phyloP scores from a whole-genome alignment of 208 protist genomes.

The Leishmania tropica region DNA sequence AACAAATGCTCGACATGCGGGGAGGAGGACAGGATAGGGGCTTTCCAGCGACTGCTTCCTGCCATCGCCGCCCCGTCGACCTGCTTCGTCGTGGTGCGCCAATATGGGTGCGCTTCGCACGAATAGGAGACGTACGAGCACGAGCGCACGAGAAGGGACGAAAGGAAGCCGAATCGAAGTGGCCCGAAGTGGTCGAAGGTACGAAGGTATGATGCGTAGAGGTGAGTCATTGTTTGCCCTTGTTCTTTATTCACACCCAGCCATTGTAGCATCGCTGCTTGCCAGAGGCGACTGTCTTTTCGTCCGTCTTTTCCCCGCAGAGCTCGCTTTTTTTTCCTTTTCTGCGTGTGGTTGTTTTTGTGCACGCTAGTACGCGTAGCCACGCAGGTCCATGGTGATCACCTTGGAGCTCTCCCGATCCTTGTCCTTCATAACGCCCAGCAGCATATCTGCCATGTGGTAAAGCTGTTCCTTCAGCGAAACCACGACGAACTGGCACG shows the following conservation, averaged over 20 bases:
- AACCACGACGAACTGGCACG: conserved; percentile 98
- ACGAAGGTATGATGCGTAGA: background rate
- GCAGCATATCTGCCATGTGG: conserved; percentile 92
- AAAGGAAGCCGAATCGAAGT: background rate
- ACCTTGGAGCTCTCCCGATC: conserved; percentile 76
- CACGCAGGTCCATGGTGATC: conserved; percentile 89
- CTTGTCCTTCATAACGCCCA: conserved; percentile 96
- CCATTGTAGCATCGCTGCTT: background rate
- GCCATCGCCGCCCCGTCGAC: background rate
- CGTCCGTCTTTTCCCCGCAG: background rate
- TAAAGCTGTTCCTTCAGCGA: conserved; percentile 98
- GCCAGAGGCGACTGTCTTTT: background rate
- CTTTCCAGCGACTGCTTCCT: background rate
- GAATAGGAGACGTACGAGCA: background rate
- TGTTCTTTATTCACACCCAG: background rate
- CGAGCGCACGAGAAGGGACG: background rate
- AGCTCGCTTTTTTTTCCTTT: background rate
- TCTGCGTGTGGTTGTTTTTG: background rate
- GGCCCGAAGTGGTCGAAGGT: background rate
- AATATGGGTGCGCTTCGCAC: background rate
- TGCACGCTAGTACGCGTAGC: conserved; percentile 68
- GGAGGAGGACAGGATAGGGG: too few relatives aligned
- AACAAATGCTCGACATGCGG: background rate
- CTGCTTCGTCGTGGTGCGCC: background rate
- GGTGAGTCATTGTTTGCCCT: background rate